Conservation (phyloP, 805 yeast species). For the Yamadazyma takamatsuzukensis region DNA sequence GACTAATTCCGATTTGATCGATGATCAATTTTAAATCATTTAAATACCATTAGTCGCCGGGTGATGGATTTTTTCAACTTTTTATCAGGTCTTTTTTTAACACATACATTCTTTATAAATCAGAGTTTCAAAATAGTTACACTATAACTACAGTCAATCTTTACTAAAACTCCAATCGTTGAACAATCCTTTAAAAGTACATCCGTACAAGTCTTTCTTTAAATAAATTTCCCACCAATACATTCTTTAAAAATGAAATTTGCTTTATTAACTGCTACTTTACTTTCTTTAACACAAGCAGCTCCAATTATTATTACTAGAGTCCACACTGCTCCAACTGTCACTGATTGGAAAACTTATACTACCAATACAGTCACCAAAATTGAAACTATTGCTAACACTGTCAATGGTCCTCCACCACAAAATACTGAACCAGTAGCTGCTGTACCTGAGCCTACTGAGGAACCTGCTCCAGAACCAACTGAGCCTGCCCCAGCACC, state of each 20-base stretch:
- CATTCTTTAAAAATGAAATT: constrained; percentile 11
- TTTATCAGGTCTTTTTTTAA: too few relatives aligned
- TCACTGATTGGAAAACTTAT: constrained; percentile 20
- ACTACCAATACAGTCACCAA: constrained; percentile 16
- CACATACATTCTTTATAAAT: constrained; percentile 2
- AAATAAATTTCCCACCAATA: background rate
- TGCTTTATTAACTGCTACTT: constrained; percentile 11
- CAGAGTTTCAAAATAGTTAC: too few relatives aligned
- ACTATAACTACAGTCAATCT: too few relatives aligned
- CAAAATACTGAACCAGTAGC: constrained; percentile 4
- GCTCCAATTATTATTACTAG: constrained; percentile 23
- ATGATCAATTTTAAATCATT: too few relatives aligned
- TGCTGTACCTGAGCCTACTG: constrained; percentile 7
- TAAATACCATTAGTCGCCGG: too few relatives aligned
- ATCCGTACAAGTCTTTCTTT: constrained; percentile 1
- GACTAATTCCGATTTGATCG: too few relatives aligned
- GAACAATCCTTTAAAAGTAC: constrained; percentile 2
- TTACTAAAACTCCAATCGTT: too few relatives aligned
- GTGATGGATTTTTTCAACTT: too few relatives aligned
- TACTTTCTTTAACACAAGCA: constrained; percentile 18
- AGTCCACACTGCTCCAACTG: constrained; percentile 25
- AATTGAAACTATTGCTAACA: constrained; percentile 13
- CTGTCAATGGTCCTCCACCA: constrained; percentile 20
- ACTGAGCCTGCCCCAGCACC: constrained; percentile 10
- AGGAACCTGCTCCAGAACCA: constrained; percentile 8